Evolutionary conservation across 768 basidiomycete species (phyloP), one percentile per base, ranked within the genome.

Genomic region (Pulveroboletus sp.): DNA sequence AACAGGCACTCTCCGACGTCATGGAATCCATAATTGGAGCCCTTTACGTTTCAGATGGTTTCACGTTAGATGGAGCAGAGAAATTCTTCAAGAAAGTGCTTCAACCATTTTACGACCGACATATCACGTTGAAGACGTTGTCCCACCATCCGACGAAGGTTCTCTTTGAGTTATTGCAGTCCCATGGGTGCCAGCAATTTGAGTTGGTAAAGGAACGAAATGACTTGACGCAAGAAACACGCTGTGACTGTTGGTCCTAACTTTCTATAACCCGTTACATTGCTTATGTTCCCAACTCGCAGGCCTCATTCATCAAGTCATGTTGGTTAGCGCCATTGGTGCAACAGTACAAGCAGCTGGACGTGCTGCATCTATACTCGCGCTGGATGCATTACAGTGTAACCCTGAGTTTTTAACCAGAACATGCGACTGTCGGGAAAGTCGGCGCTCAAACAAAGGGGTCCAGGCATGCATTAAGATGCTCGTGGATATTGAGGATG

Each of bases 21-120:
- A 76, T 93, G 19, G 90, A 93, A 66, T 83, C 89, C 3, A 73
- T 88, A 34, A 72, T 89, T 30, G 91, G 89, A 9, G 90, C 88
- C 10, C 69, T 90, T 43, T 89, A 84, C 67, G 77, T 93, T 54
- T 86, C 83, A 19, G 89, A 91, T 62, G 73, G 77, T 47, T 88
- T 83, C 67, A 76, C 79, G 16, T 76, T 77, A 22, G 68, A 71
- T 44, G 86, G 86, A 5, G 76, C 77, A 22, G 77, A 86, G 58
- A 69, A 70, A 0, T 73, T 93, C 58, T 93, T 86, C 68, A 75
- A 82, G 48, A 78, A 74, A 44, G 69, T 85, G 40, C 71, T 91
- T 47, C 76, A 80, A 64, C 89, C 89, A 6, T 93, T 93, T 64
- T 89, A 83, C 59, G 82, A 90, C 65, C 76, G 76, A 55, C 81